Evolutionary conservation across 2,329 filamentous ascomycete genomes (phyloP).

Genomic region (Cryphonectria carpinicola): DNA sequence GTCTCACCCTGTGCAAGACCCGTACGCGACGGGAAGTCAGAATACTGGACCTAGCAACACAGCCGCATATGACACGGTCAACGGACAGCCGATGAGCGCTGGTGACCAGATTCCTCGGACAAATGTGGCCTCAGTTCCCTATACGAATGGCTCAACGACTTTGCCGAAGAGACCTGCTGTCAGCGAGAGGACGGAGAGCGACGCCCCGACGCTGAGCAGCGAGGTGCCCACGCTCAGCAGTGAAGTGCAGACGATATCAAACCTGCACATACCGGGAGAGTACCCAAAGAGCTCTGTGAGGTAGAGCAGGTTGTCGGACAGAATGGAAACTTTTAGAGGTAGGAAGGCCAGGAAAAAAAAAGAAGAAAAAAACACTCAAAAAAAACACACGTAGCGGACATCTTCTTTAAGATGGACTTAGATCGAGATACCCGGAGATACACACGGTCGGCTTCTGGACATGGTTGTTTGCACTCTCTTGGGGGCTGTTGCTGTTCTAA

Average conservation of each 20-base stretch:
- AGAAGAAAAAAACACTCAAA: no score
- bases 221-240: slow-evolving; percentile 46
- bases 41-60: slow-evolving; percentile 1
- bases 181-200: slow-evolving; percentile 26
- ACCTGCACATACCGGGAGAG: slow-evolving; percentile 71
- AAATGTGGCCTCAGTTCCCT: not conserved
- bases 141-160: not conserved
- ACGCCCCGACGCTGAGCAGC: slow-evolving; percentile 27
- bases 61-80: slow-evolving; percentile 11
- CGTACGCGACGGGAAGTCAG: slow-evolving; percentile 3
- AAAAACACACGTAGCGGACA: not conserved
- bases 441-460: slow-evolving; percentile 29
- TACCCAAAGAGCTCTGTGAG: slow-evolving; percentile 52
- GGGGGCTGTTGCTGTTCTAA: no score
- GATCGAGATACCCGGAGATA: slow-evolving; percentile 14
- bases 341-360: no score
- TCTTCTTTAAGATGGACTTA: slow-evolving; percentile 3
- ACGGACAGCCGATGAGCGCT: not conserved
- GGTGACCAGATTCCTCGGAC: slow-evolving; percentile 17
- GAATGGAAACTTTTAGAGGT: not conserved
- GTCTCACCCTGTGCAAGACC: not conserved
- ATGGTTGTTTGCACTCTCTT: slow-evolving; percentile 16
- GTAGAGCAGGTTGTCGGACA: not conserved
- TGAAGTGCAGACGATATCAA: slow-evolving; percentile 58
- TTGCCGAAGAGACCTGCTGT: slow-evolving; percentile 14